These are phyloP conservation scores for Colletotrichum tropicicola DNA, from an alignment of 2,329 filamentous ascomycete genomes.

Conservation along the genomic window DNA sequence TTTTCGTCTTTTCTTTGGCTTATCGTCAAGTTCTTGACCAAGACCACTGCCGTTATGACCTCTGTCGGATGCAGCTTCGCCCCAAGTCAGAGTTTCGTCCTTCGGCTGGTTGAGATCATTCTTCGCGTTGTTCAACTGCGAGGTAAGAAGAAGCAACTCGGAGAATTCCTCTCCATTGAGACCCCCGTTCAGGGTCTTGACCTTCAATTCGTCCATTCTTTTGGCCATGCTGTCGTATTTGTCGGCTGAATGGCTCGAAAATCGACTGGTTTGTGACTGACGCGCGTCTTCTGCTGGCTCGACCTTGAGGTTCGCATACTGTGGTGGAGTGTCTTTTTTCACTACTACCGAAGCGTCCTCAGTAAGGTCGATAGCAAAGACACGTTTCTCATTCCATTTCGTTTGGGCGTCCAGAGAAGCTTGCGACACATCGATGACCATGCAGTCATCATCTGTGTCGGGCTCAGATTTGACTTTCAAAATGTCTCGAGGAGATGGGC, in stretches of 20 bases:
- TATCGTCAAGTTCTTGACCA: no score
- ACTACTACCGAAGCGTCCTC: background rate
- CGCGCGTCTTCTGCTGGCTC: background rate
- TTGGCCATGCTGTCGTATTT: background rate
- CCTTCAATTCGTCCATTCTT: background rate
- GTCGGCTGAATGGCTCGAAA: background rate
- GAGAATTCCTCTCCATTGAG: background rate
- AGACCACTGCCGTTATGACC: no score
- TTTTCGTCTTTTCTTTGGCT: background rate
- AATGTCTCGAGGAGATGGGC: accelerated
- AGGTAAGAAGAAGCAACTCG: background rate
- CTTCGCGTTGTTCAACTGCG: background rate
- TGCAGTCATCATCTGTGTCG: background rate
- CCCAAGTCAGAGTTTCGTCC: no score
- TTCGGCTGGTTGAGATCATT: background rate
- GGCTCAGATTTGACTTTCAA: background rate
- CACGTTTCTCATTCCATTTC: background rate
- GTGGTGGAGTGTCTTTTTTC: no score
- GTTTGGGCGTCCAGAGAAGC: background rate
- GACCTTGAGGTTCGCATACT: background rate
- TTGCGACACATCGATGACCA: background rate
- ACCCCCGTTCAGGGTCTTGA: background rate
- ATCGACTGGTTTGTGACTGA: background rate
- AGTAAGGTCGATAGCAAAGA: background rate
- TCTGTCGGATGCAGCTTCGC: no score